phyloP scores from a whole-genome alignment of 768 basidiomycete species.

The Agrocybe praecox region DNA sequence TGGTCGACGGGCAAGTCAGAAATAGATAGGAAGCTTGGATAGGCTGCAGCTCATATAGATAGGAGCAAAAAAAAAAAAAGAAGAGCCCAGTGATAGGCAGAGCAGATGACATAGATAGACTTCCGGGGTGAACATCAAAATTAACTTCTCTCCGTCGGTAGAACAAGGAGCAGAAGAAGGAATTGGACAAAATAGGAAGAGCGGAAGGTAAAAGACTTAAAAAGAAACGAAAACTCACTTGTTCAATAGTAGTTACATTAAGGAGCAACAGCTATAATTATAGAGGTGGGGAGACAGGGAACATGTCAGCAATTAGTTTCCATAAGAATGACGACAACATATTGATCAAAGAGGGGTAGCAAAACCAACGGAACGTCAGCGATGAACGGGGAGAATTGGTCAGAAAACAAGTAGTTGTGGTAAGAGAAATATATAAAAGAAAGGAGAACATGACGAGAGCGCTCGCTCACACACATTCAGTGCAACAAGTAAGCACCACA shows the following conservation, averaged over 20 bases:
- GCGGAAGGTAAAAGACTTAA: not conserved
- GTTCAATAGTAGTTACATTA: conserved; percentile 96
- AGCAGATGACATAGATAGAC: not conserved
- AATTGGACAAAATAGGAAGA: not conserved
- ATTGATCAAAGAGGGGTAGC: conserved; percentile 1
- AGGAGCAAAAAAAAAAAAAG: not conserved
- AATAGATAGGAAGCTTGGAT: not conserved
- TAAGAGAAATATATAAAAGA: too few relatives aligned
- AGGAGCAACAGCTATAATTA: conserved; percentile 69
- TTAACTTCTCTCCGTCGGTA: not conserved
- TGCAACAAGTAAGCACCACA: not conserved
- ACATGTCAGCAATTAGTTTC: conserved; percentile 6
- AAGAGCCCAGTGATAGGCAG: not conserved
- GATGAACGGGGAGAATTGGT: too few relatives aligned
- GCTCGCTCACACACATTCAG: too few relatives aligned
- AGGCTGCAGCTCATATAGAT: not conserved
- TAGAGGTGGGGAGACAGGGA: not conserved
- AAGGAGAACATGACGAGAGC: too few relatives aligned
- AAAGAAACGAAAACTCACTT: conserved; percentile 49
- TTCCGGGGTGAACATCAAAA: not conserved
- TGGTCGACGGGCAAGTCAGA: not conserved
- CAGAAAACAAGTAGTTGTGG: too few relatives aligned
- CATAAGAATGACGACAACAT: not conserved
- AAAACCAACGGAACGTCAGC: not conserved
- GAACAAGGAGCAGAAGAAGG: not conserved